These are phyloP conservation scores for Taiozyma onychis DNA, from an alignment of 1,139 yeast genomes.

Conservation along the genomic window DNA sequence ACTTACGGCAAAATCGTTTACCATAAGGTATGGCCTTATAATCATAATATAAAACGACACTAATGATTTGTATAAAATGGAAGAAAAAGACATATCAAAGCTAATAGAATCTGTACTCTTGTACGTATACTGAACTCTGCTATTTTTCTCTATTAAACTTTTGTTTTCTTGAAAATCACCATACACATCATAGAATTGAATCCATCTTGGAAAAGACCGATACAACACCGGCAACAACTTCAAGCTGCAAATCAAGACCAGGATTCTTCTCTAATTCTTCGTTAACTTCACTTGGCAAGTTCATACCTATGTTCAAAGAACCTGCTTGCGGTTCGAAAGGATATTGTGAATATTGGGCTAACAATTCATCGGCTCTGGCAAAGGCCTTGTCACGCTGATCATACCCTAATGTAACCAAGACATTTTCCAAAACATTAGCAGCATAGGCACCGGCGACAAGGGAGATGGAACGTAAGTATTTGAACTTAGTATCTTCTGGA, in stretches of 20 bases:
- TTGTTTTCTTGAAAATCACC: background rate
- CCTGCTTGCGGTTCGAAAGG: constrained; percentile 69
- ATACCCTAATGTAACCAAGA: constrained; percentile 68
- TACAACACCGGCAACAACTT: constrained; percentile 83
- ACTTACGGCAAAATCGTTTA: constrained; percentile 6
- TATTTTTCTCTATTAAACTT: constrained; percentile 2
- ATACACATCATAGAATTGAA: constrained; percentile 29
- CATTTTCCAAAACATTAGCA: constrained; percentile 93
- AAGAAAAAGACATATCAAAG: background rate
- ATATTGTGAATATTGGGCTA: constrained; percentile 74
- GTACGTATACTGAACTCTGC: background rate
- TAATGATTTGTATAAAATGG: background rate
- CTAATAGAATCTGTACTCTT: background rate
- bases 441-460: constrained; percentile 90
- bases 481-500: constrained; percentile 64
- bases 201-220: constrained; percentile 45
- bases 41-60: background rate
- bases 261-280: constrained; percentile 55
- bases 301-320: constrained; percentile 69
- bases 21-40: background rate
- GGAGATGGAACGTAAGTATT: constrained; percentile 71
- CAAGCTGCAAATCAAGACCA: constrained; percentile 67
- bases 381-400: constrained; percentile 93
- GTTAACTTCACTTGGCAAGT: constrained; percentile 62
- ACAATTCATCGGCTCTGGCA: constrained; percentile 85